phyloP scores from a whole-genome alignment of 129 eudicot species.

The Centella asiatica region DNA sequence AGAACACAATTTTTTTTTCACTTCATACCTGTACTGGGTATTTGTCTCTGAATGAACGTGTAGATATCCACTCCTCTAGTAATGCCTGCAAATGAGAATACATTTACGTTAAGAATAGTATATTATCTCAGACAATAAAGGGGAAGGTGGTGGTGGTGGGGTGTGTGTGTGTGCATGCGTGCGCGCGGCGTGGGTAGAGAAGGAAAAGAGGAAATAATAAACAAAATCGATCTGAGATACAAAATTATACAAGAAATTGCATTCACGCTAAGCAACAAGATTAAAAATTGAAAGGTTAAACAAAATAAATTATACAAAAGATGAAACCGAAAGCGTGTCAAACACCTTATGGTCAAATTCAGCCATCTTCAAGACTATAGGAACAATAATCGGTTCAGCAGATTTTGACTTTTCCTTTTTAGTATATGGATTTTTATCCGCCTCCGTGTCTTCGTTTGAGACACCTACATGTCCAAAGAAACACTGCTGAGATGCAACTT shows the following conservation, averaged over 20 bases:
- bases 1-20: too few relatives aligned
- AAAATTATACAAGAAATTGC: too few relatives aligned
- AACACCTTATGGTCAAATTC: conserved; percentile 92
- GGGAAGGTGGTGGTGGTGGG: too few relatives aligned
- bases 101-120: not conserved
- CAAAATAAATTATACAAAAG: too few relatives aligned
- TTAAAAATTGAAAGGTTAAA: too few relatives aligned
- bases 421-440: conserved; percentile 28
- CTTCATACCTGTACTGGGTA: conserved; percentile 53
- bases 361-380: conserved; percentile 89
- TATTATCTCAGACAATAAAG: not conserved
- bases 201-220: not conserved
- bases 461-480: conserved; percentile 39
- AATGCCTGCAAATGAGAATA: conserved; percentile 53
- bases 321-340: not conserved
- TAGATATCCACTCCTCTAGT: conserved; percentile 92
- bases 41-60: conserved; percentile 64
- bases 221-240: not conserved
- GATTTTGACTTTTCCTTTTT: conserved; percentile 62
- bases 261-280: too few relatives aligned
- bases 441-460: conserved; percentile 35
- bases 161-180: too few relatives aligned
- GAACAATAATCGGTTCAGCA: conserved; percentile 78
- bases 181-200: too few relatives aligned
- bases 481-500: not conserved